Evolutionary conservation across 2,329 filamentous ascomycete genomes (phyloP), one percentile per base, ranked within the genome.

Genomic region (Bimuria novae-zelandiae): DNA sequence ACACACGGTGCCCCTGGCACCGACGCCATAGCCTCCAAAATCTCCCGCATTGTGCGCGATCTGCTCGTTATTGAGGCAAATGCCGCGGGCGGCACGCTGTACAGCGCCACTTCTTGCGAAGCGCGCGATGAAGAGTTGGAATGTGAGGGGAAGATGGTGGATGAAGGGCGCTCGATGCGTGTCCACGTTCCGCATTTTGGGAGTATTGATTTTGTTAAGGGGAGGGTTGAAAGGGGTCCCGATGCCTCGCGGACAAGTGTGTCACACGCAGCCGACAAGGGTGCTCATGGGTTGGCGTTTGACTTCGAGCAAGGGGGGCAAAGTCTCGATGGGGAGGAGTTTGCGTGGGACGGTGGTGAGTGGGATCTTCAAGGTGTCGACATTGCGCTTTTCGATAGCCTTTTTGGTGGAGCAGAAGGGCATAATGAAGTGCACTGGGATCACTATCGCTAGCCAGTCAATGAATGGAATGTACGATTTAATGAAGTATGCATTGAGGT

Each of bases 151-250:
- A 60, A 61, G 7, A 49, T 58, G 7, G 52, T 35, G 3, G 22
- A 51, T 5, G 41, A 14, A 17, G 40, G 30, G 1, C 35, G 19
- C 7, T 29, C 64, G 3, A 50, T 57, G 7, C 46, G 52, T 39
- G 36, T 59, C 12, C 44, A 52, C 46, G 60, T 68, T 17, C 66
- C 67, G 2, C 67, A 66, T 49, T 63, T 72, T 49, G 68, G 69
- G 8, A 52, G 55, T 12, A 61, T 73, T 44, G 65, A 58, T n/a
- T 65, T 73, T 50, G 50, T 50, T 19, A 45, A 17, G 5, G 17
- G 33, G 12, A 40, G 22, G 6, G 17, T n/a, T n/a, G 10, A 19
- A 21, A 2, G 17, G 14, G 19, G 3, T 11, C 6, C 14, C 17
- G 10, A 21, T 19, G 6, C 14, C 8, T 5, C 21, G 8, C 8